phyloP scores from a whole-genome alignment of 257 asterid species.

The Penstemon barbatus region DNA sequence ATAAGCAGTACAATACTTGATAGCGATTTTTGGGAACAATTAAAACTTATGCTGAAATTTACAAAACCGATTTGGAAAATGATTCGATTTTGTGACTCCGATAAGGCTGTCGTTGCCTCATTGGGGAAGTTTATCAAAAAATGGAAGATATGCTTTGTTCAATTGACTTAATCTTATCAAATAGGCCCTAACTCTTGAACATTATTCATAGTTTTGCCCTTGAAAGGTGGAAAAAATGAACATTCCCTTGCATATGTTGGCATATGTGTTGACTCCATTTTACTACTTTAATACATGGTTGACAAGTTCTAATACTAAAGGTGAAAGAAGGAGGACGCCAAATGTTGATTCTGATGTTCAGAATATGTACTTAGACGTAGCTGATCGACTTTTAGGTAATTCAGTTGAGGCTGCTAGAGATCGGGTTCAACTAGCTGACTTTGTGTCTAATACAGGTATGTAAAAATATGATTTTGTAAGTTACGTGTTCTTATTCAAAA shows the following conservation, averaged over 20 bases:
- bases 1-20: conserved; percentile 5
- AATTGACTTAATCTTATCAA: background rate
- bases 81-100: conserved; percentile 18
- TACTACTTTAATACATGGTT: conserved; percentile 4
- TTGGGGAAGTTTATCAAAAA: conserved; percentile 11
- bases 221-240: conserved; percentile 11
- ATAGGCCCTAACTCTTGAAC: background rate
- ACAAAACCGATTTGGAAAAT: background rate
- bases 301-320: background rate
- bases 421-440: too few species aligned
- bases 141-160: conserved; percentile 13
- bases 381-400: too few species aligned
- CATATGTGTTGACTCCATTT: conserved; percentile 16
- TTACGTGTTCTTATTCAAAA: too few species aligned
- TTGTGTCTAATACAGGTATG: too few species aligned
- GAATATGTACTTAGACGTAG: background rate
- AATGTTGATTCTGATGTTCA: conserved; percentile 11
- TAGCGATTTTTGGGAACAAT: conserved; percentile 4
- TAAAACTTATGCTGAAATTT: conserved; percentile 4
- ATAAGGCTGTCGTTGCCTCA: conserved; percentile 14
- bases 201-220: background rate
- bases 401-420: too few species aligned
- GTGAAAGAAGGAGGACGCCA: conserved; percentile 2
- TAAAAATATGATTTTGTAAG: too few species aligned
- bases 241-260: background rate